Evolutionary conservation across 2,329 filamentous ascomycete genomes (phyloP).

Genomic region (Colletotrichum plurivorum): DNA sequence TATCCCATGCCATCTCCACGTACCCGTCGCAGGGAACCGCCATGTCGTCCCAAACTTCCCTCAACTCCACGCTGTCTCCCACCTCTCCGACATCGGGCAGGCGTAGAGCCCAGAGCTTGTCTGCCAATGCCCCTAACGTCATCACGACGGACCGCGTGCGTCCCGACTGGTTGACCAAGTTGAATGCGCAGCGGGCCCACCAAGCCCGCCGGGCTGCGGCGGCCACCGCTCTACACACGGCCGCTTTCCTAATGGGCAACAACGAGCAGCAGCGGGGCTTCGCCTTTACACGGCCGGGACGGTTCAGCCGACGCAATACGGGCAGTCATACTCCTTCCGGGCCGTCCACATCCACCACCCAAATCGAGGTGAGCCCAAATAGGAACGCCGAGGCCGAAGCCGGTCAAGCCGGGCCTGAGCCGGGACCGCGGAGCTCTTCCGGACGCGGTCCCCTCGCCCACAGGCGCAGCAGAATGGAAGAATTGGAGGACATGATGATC

Average conservation of each 20-base stretch:
- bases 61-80: conserved; percentile 72
- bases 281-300: conserved; percentile 54
- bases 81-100: conserved; percentile 55
- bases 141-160: conserved; percentile 94
- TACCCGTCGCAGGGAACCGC: conserved; percentile 73
- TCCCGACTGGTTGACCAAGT: conserved; percentile 94
- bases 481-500: conserved; percentile 98
- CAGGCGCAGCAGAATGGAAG: conserved; percentile 76
- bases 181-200: conserved; percentile 87
- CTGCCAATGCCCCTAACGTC: conserved; percentile 86
- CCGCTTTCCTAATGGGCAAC: conserved; percentile 89
- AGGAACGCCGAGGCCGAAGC: conserved; percentile 45
- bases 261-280: conserved; percentile 67
- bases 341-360: conserved; percentile 46
- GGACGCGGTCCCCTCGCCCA: conserved; percentile 46
- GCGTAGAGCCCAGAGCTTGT: conserved; percentile 73
- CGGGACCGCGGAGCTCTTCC: conserved; percentile 50
- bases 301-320: conserved; percentile 71
- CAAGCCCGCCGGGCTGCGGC: conserved; percentile 90
- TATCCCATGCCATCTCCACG: conserved; percentile 75
- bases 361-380: conserved; percentile 49
- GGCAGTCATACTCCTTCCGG: conserved; percentile 51
- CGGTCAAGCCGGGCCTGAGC: conserved; percentile 50
- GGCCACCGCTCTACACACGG: conserved; percentile 93
- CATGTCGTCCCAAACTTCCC: conserved; percentile 88